phyloP scores from a whole-genome alignment of 2,329 filamentous ascomycete species.

The Mariannaea sp. region DNA sequence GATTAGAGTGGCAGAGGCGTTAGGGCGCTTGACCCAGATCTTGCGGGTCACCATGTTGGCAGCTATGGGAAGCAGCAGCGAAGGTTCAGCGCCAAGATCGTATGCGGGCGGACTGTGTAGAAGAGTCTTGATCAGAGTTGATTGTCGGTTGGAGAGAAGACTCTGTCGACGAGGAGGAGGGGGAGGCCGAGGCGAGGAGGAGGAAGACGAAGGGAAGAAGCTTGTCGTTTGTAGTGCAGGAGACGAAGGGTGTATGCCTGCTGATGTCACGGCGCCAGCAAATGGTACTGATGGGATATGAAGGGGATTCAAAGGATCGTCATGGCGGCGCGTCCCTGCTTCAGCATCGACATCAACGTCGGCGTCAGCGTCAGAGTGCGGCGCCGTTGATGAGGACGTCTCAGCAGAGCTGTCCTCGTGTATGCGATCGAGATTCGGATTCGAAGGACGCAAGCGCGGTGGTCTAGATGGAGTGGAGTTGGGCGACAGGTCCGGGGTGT shows the following conservation, averaged over 20 bases:
- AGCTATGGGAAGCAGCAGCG: constrained; percentile 44
- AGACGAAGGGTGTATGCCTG: constrained; percentile 41
- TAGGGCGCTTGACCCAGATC: constrained; percentile 91
- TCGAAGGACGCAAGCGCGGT: constrained; percentile 26
- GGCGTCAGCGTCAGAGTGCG: constrained; percentile 26
- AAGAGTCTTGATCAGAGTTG: constrained; percentile 40
- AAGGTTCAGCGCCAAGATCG: constrained; percentile 28
- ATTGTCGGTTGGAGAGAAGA: constrained; percentile 47
- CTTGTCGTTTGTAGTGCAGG: constrained; percentile 29
- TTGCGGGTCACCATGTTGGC: constrained; percentile 71
- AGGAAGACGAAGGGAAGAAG: constrained; percentile 20
- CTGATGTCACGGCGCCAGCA: constrained; percentile 45
- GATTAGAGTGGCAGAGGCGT: constrained; percentile 85
- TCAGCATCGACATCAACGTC: constrained; percentile 28
- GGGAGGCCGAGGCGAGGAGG: constrained; percentile 26
- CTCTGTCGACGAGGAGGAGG: constrained; percentile 40
- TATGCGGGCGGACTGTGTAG: constrained; percentile 34
- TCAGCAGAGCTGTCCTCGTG: constrained; percentile 30
- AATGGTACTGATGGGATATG: constrained; percentile 29
- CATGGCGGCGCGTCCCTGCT: constrained; percentile 34
- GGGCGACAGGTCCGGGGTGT: constrained; percentile 28
- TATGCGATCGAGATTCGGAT: constrained; percentile 37
- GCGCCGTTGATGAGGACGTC: constrained; percentile 19
- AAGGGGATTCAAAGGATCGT: constrained; percentile 36
- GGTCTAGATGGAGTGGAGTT: constrained; percentile 28